Percentiles rank a stretch among this genome's conserved stretches.
Evolutionary conservation across 176 grass and related monocot genomes (phyloP).

Genomic region (Olyra latifolia): DNA sequence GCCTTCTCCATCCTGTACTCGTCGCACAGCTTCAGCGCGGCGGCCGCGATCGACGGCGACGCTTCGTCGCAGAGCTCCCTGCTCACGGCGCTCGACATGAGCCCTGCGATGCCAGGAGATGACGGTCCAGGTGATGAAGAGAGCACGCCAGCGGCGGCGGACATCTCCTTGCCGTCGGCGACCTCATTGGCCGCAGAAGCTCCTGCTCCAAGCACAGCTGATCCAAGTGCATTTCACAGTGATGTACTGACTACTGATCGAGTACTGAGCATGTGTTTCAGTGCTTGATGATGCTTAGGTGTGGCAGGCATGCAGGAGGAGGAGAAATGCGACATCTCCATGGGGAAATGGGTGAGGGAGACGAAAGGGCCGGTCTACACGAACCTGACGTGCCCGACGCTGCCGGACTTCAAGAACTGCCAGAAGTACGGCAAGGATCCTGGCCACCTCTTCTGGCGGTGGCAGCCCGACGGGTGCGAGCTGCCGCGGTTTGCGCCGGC

Average conservation of each 20-base stretch:
- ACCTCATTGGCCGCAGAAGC: not conserved
- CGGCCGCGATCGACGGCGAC: not conserved
- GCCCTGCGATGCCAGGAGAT: not conserved
- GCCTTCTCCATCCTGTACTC: conserved; percentile 36
- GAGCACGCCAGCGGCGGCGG: not conserved
- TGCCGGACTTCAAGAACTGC: conserved; percentile 71
- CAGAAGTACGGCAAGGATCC: conserved; percentile 69
- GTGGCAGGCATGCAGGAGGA: not conserved
- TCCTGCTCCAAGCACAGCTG: not conserved
- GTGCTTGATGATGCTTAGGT: not conserved
- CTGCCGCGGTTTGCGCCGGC: conserved; percentile 52
- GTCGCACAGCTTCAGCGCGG: not conserved
- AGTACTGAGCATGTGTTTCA: not conserved
- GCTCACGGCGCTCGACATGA: not conserved
- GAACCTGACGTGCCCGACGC: conserved; percentile 49
- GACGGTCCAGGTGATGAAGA: not conserved
- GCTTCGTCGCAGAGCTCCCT: conserved; percentile 6
- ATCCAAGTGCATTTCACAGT: not conserved
- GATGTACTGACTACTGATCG: too few species aligned
- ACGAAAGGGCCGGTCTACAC: conserved; percentile 44
- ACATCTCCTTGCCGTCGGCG: conserved; percentile 28
- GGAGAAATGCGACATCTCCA: conserved; percentile 50
- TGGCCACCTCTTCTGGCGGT: conserved; percentile 60
- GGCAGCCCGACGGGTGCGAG: conserved; percentile 58
- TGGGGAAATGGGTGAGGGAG: conserved; percentile 73